Evolutionary conservation across 2,329 filamentous ascomycete species (phyloP).

Genomic region (Kalmusia sp.): DNA sequence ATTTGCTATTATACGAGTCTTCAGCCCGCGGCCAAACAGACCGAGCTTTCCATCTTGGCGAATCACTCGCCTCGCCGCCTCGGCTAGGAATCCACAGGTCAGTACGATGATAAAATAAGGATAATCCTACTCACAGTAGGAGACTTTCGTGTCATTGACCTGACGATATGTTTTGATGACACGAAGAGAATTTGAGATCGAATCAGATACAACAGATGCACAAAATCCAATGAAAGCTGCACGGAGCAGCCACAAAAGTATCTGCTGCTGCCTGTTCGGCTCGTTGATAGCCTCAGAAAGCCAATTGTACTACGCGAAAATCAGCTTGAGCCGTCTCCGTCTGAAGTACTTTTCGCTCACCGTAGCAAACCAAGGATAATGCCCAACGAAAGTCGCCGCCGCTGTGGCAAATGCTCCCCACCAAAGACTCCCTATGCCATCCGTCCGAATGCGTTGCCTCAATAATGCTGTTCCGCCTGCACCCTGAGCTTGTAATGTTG

Average conservation of each 20-base stretch:
- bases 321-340: not conserved
- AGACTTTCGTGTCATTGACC: constrained; percentile 35
- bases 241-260: constrained; percentile 32
- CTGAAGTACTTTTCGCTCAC: not conserved
- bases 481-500: constrained; percentile 36
- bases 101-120: not conserved
- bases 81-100: constrained; percentile 7
- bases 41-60: constrained; percentile 32
- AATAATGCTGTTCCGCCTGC: constrained; percentile 28
- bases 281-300: constrained; percentile 30
- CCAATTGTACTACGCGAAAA: constrained; percentile 24
- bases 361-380: constrained; percentile 39
- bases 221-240: constrained; percentile 39
- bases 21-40: constrained; percentile 34
- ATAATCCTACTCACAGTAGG: constrained; percentile 19
- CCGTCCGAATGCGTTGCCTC: constrained; percentile 29
- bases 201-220: constrained; percentile 35
- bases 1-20: constrained; percentile 39
- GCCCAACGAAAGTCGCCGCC: constrained; percentile 37
- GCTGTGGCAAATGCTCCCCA: constrained; percentile 41
- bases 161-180: constrained; percentile 41
- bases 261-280: constrained; percentile 25
- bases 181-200: constrained; percentile 35
- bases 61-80: constrained; percentile 32
- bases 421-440: constrained; percentile 37